These are phyloP conservation scores for Curvularia verruculosa DNA, from an alignment of 2,329 filamentous ascomycete genomes.

Conservation along the genomic window DNA sequence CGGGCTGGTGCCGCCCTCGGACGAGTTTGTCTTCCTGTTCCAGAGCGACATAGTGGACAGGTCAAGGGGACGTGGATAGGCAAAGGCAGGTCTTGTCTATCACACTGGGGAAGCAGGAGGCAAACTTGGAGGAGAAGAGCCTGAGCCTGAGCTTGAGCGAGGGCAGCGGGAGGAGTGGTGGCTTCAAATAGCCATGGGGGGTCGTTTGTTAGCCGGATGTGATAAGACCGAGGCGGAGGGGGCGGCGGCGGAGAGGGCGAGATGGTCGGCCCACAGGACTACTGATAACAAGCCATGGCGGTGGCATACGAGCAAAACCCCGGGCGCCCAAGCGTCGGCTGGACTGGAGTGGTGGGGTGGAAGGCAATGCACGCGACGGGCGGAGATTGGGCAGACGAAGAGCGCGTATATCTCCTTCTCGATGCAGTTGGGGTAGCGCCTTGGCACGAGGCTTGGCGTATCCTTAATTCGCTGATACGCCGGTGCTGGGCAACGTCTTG, in stretches of 20 bases:
- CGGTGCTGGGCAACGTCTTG: constrained; percentile 22
- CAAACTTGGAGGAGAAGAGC: constrained; percentile 15
- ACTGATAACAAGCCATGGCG: constrained; percentile 27
- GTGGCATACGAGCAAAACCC: constrained; percentile 28
- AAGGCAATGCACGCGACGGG: constrained; percentile 12
- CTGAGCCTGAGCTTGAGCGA: constrained; percentile 2
- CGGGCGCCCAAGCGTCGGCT: constrained; percentile 30
- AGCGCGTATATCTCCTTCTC: constrained; percentile 31
- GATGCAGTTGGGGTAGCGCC: constrained; percentile 19
- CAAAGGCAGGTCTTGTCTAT: constrained; percentile 9
- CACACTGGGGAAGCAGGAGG: constrained; percentile 8
- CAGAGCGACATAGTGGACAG: constrained; percentile 34
- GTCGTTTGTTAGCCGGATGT: constrained; percentile 26
- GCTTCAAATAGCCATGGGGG: constrained; percentile 21
- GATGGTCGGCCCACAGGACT: constrained; percentile 11
- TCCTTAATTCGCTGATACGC: constrained; percentile 16
- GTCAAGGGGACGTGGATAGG: neutral
- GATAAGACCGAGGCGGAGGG: constrained; percentile 26
- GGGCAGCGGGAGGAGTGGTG: constrained; percentile 6
- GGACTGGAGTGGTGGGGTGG: constrained; percentile 23
- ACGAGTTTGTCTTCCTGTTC: constrained; percentile 38
- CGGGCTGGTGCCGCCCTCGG: constrained; percentile 31
- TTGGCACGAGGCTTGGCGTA: constrained; percentile 28
- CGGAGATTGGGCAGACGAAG: constrained; percentile 14
- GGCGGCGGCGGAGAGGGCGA: constrained; percentile 22